phyloP scores from a whole-genome alignment of 805 yeast species.

The Torulaspora maleeae region DNA sequence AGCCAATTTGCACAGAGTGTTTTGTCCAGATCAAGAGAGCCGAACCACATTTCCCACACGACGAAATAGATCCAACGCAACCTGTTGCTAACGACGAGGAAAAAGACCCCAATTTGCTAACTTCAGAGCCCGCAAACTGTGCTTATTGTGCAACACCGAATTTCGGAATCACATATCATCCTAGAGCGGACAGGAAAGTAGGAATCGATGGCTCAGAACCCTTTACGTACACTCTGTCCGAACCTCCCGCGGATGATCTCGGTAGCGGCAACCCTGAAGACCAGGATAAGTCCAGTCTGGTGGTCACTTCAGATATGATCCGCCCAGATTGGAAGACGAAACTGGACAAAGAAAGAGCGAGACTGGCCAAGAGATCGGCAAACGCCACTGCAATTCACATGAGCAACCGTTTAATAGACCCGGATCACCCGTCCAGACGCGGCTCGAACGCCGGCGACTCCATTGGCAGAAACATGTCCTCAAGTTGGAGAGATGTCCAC shows the following conservation, averaged over 20 bases:
- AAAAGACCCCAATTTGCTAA: conserved; percentile 55
- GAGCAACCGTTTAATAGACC: conserved; percentile 59
- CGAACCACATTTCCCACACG: conserved; percentile 93
- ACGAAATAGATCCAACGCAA: conserved; percentile 38
- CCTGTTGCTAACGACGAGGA: conserved; percentile 29
- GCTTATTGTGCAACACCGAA: conserved; percentile 89
- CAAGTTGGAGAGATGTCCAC: conserved; percentile 16
- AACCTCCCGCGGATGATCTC: neutral
- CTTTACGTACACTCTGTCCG: conserved; percentile 29
- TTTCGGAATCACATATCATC: conserved; percentile 79
- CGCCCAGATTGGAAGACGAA: conserved; percentile 91
- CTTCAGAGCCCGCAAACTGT: conserved; percentile 84
- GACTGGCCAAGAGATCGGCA: conserved; percentile 81
- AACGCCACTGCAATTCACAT: conserved; percentile 94
- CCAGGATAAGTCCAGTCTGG: conserved; percentile 56
- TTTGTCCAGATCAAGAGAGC: conserved; percentile 87
- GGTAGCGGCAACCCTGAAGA: conserved; percentile 21
- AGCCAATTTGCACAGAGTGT: conserved; percentile 93
- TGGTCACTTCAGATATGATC: conserved; percentile 72
- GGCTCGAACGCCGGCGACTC: conserved; percentile 16
- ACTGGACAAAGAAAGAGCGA: conserved; percentile 64
- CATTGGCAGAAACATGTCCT: conserved; percentile 15
- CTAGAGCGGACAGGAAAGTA: conserved; percentile 48
- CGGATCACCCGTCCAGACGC: conserved; percentile 25
- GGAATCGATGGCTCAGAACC: conserved; percentile 59